Percentiles rank a stretch among this genome's conserved stretches.
These are phyloP conservation scores for Silene latifolia DNA, from an alignment of 148 eudicot species.

Conservation along the genomic window DNA sequence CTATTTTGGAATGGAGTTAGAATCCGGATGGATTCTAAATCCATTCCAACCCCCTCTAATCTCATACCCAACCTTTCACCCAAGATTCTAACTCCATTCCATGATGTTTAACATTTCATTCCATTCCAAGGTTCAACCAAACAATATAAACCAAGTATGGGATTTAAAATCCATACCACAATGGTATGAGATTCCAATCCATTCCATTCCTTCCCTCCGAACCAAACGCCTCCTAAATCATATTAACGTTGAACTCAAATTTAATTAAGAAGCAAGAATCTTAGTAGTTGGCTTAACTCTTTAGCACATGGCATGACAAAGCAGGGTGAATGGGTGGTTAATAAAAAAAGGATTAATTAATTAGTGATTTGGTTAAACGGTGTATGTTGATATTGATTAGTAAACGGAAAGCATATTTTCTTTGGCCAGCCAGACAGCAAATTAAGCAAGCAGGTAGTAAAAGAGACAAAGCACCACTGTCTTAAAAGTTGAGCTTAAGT, in stretches of 20 bases:
- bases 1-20: too few relatives aligned
- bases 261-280: slow-evolving; percentile 25
- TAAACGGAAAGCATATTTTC: not conserved
- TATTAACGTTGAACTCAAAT: not conserved
- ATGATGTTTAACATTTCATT: too few relatives aligned
- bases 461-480: slow-evolving; percentile 28
- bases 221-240: too few relatives aligned
- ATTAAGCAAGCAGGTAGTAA: not conserved
- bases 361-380: not conserved
- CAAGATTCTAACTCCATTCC: too few relatives aligned
- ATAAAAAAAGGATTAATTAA: not conserved
- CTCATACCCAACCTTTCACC: too few relatives aligned
- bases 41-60: too few relatives aligned
- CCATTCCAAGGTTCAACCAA: too few relatives aligned
- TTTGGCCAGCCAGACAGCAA: slow-evolving; percentile 1
- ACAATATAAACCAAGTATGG: too few relatives aligned
- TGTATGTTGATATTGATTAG: not conserved
- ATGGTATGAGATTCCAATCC: too few relatives aligned
- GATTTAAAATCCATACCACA: too few relatives aligned
- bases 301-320: slow-evolving; percentile 27
- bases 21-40: too few relatives aligned
- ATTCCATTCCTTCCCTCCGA: too few relatives aligned
- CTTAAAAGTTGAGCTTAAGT: slow-evolving; percentile 31
- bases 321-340: not conserved
- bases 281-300: slow-evolving; percentile 3